Percentiles rank a stretch among this genome's conserved stretches.
Conservation (phyloP, 805 yeast genomes). For the Kodamaea hsintzibuensis region DNA sequence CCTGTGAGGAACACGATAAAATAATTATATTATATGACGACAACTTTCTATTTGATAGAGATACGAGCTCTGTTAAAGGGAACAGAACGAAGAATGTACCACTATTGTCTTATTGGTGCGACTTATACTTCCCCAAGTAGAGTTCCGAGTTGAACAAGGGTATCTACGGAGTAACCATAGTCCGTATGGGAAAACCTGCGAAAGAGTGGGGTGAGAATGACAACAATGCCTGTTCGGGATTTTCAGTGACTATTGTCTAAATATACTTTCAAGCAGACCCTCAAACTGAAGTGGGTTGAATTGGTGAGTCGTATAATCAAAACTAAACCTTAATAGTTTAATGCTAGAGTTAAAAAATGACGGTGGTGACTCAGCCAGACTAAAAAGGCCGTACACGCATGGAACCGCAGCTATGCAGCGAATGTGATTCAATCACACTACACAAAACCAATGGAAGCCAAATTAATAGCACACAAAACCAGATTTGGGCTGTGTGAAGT, state of each 20-base stretch:
- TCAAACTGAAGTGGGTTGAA: not conserved
- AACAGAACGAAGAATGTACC: too few relatives aligned
- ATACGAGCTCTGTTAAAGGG: not conserved
- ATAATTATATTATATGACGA: not conserved
- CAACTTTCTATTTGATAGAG: too few relatives aligned
- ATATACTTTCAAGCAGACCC: not conserved
- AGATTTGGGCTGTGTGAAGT: conserved; percentile 5
- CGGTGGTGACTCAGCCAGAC: not conserved
- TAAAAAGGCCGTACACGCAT: not conserved
- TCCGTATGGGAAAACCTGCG: not conserved
- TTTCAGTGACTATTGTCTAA: not conserved
- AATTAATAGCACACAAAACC: too few relatives aligned
- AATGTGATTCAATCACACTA: not conserved
- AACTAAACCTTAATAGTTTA: not conserved
- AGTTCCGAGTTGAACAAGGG: not conserved
- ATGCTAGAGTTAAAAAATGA: not conserved
- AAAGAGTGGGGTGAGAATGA: not conserved
- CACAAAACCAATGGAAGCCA: not conserved
- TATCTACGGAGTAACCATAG: not conserved
- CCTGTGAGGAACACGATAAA: not conserved
- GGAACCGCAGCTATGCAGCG: conserved; percentile 3
- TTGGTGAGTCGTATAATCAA: not conserved
- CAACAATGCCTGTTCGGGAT: not conserved
- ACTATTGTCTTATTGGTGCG: not conserved
- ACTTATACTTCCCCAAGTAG: not conserved